phyloP scores from a whole-genome alignment of 1,284 basidiomycete species.

The Trichosporon sp. region DNA sequence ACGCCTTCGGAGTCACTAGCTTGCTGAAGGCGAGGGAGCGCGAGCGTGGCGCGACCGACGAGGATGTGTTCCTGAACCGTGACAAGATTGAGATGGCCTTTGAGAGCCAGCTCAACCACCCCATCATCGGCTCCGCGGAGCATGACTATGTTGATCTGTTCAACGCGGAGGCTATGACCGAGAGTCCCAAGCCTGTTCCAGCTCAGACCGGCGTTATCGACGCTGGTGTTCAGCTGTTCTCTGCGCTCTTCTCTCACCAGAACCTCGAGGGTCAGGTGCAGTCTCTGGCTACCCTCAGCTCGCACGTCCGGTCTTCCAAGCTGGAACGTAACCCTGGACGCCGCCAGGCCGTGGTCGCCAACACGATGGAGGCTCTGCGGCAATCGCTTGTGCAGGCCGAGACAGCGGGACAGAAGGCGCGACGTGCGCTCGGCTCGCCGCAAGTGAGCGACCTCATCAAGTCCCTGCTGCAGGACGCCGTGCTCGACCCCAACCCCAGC shows the following conservation, averaged over 20 bases:
- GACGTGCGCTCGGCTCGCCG: conserved; percentile 69
- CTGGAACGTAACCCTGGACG: conserved; percentile 86
- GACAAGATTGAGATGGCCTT: conserved; percentile 76
- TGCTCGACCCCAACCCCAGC: conserved; percentile 77
- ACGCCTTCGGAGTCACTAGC: conserved; percentile 88
- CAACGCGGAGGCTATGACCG: conserved; percentile 31
- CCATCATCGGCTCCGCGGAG: conserved; percentile 81
- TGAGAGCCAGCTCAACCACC: conserved; percentile 73
- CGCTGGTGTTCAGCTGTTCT: conserved; percentile 83
- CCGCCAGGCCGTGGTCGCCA: conserved; percentile 82
- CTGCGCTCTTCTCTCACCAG: conserved; percentile 76
- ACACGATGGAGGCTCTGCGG: conserved; percentile 77
- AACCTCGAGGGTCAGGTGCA: conserved; percentile 69
- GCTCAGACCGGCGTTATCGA: conserved; percentile 83
- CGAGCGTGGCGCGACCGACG: conserved; percentile 47
- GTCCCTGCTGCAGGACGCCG: conserved; percentile 75
- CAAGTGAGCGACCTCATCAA: conserved; percentile 72
- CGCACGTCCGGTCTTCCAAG: conserved; percentile 69
- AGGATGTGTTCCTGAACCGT: conserved; percentile 69
- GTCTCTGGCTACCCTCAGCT: conserved; percentile 67
- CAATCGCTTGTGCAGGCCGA: conserved; percentile 71
- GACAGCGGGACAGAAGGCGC: conserved; percentile 60
- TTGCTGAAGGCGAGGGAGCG: conserved; percentile 58
- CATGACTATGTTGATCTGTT: conserved; percentile 82
- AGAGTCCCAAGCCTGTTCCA: conserved; percentile 63